Evolutionary conservation across 2,329 filamentous ascomycete species (phyloP), one percentile per base, ranked within the genome.

Genomic region (Stachybotrys elegans): DNA sequence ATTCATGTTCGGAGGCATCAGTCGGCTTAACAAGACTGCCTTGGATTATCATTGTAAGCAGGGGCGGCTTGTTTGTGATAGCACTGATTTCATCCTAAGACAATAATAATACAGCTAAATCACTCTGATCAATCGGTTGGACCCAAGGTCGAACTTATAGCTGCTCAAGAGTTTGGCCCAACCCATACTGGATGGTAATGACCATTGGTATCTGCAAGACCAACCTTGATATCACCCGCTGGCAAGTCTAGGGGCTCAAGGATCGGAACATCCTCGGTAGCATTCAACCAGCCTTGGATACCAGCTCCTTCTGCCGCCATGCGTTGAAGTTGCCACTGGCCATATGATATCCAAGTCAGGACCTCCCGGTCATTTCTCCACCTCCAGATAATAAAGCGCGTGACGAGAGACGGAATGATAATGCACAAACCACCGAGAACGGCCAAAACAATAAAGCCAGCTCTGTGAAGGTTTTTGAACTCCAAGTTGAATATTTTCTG

Each of bases 371-470:
- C 12, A 32, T 32, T 32, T 16, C 17, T 32, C 29, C 29, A 32
- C 29, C 29, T 13, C 29, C 29, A 32, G 12, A 32, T 32, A 16
- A 32, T 32, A 16, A 32, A 32, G 14, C 29, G 29, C 29, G 29
- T 32, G 6, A 32, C 29, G 6, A 32, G 17, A 13, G 29, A 32
- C 12, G 29, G 19, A 67, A 68, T 55, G 74, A 78, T 57, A 69
- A 78, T 45, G 58, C 61, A 52, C 77, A 76, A 46, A 67, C 66
- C n/a, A 71, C 71, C 13, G 72, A 74, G 22, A 55, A 32, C 42
- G 9, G 23, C 34, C 9, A 43, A 21, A 19, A 22, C 20, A 14
- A 43, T 32, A 23, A 39, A 39, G 19, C 35, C 42, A 0, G 34
- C 6, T 5, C 22, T 23, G 35, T 43, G 35, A 23, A 38, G 20